Evolutionary conservation across 2,329 filamentous ascomycete species (phyloP), one percentile per base, ranked within the genome.

Genomic region (Cladosporium sp.): DNA sequence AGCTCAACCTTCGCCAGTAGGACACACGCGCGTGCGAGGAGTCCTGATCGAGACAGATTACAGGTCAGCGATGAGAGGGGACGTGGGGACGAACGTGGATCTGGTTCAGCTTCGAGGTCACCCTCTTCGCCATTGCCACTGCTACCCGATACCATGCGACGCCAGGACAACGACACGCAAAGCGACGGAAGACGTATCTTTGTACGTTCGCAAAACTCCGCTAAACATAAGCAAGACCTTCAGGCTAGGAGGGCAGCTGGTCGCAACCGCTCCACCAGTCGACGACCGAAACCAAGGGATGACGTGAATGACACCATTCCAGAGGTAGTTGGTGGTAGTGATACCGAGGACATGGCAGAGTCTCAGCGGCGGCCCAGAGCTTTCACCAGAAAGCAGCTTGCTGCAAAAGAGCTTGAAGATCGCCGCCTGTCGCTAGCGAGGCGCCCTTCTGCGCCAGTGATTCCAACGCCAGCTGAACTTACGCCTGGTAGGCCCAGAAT

Each of bases 371-470:
- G 34, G 14, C 34, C 36, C 14, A 18, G 36, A 54, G 26, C 49
- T 1, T 18, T 80, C 66, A 78, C 76, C 63, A 78, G 78, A 67
- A 83, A 81, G 70, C 79, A 80, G 67, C 72, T 80, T 24, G 82
- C 80, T 11, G 92, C 93, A 8, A 88, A 90, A 58, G 93, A 97
- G 78, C 86, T 98, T 0, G 93, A 97, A 78, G 92, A 95, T 73
- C 88, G 94, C 32, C 89, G 94, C 66, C 87, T 91, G 74, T 97
- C 94, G 15, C 83, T 96, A 30, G 92, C 91, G 24, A 87, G 92
- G 65, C 87, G 92, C 59, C 91, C 92, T 3, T 91, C 91, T 28
- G 92, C 89, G 2, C 92, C 92, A 0, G 82, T 88, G 0, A 96
- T 97, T 68, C 89, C 92, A 5, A 89, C 93, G 70, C 93, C 93